Conservation (phyloP, 768 basidiomycete genomes). For the Psilocybe cubensis region DNA sequence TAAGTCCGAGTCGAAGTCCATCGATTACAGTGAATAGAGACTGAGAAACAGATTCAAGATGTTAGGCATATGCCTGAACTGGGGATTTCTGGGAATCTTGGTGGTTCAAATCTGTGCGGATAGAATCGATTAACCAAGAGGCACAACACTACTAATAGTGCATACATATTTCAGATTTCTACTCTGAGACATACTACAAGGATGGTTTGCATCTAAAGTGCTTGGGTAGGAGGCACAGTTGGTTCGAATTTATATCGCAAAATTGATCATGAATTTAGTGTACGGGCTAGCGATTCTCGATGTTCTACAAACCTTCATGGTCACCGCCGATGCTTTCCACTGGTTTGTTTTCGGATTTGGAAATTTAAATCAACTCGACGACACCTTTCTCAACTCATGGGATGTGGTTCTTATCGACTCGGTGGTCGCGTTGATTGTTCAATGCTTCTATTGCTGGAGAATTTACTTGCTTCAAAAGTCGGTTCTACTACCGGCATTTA, state of each 20-base stretch:
- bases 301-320: constrained; percentile 7
- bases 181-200: not conserved
- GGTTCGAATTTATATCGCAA: too few relatives aligned
- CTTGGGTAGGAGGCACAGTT: constrained; percentile 5
- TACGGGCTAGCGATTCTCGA: constrained; percentile 4
- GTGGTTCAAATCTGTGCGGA: constrained; percentile 8
- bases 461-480: constrained; percentile 5
- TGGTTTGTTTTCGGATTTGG: constrained; percentile 14
- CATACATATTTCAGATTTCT: not conserved
- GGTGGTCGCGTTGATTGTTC: constrained; percentile 7
- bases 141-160: not conserved
- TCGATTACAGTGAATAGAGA: not conserved
- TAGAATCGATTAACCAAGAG: too few relatives aligned
- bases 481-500: not conserved
- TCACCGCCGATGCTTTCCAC: constrained; percentile 11
- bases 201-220: not conserved
- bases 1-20: not conserved
- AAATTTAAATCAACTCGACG: constrained; percentile 5
- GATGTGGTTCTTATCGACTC: constrained; percentile 9
- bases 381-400: constrained; percentile 10
- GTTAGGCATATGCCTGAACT: constrained; percentile 9
- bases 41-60: not conserved
- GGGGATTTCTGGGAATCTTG: constrained; percentile 6
- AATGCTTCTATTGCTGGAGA: constrained; percentile 9
- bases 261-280: not conserved